Base-by-base conservation (phyloP, 345 rosid genomes). In the Lepidium sativum region DNA sequence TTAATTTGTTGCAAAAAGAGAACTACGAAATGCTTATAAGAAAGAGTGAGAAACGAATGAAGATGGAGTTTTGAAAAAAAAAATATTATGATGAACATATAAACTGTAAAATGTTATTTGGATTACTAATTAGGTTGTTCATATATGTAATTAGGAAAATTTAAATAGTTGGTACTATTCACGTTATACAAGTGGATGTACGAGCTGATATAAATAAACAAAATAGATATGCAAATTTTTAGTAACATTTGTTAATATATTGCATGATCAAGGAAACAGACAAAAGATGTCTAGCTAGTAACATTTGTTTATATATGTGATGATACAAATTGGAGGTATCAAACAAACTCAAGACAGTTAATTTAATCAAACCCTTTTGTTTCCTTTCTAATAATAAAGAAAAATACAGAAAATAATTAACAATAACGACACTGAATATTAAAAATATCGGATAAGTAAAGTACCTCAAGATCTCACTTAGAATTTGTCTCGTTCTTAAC, bases 391-490 rank as follows among this genome's bases (percentile, higher is more conserved):
- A 72, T 18, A 65, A 65, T 35, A 55, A 2, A 16, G 8, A 71
- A 23, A 52, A 60, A 32, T 51, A 44, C 54, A 44, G 6, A 52
- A 25, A 40, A 60, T 33, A 31, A 54, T n/a, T 38, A 60, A 60
- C 60, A 51, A 57, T 25, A 59, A 60, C 69, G 54, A 45, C 49
- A 66, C 62, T 67, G 67, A 50, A 44, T 72, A 72, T 65, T 58
- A 16, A 52, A 27, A 54, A 65, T 52, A 60, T 61, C 5, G 77
- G 73, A 69, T 70, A 88, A 88, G 94, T 91, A 86, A 88, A 88
- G 94, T 91, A 88, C 96, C 80, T 80, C 94, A 82, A 79, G 80
- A 88, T 91, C 97, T 91, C 91, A 91, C 97, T 91, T 81, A 72
- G 94, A 88, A 88, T 86, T 73, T 64, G 75, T 72, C 67, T 2